Evolutionary conservation across 1,284 basidiomycete genomes (phyloP).

Genomic region (Pascua guehoae): DNA sequence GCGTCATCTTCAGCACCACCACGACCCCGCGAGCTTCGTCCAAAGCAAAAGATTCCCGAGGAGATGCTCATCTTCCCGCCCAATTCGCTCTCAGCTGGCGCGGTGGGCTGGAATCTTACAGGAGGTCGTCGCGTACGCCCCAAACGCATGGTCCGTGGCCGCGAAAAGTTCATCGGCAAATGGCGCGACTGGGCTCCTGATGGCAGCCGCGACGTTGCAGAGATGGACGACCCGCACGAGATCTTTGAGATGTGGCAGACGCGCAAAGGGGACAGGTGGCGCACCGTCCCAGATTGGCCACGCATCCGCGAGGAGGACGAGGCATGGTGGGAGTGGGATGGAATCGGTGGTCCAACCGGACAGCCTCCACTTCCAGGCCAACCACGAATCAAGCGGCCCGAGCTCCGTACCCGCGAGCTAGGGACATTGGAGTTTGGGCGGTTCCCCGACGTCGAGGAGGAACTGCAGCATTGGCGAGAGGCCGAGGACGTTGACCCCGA

Average conservation of each 20-base stretch:
- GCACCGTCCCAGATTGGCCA: conserved; percentile 38
- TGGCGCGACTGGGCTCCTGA: conserved; percentile 45
- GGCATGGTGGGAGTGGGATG: conserved; percentile 42
- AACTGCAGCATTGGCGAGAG: conserved; percentile 14
- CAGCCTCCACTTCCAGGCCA: conserved; percentile 28
- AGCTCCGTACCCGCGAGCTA: conserved; percentile 25
- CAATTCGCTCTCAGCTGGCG: conserved; percentile 33
- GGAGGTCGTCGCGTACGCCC: conserved; percentile 41
- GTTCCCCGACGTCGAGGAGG: conserved; percentile 31
- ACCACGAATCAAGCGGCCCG: conserved; percentile 14
- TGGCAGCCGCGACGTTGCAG: conserved; percentile 42
- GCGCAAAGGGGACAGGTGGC: conserved; percentile 2
- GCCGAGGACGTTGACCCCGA: not conserved
- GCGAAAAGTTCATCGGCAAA: conserved; percentile 45
- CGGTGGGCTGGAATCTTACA: conserved; percentile 46
- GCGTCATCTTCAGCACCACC: no score
- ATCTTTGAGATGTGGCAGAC: conserved; percentile 24
- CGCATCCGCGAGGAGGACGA: conserved; percentile 20
- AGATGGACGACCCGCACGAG: conserved; percentile 42
- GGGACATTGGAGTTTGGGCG: conserved; percentile 30
- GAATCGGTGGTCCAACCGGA: conserved; percentile 29
- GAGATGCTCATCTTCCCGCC: conserved; percentile 45
- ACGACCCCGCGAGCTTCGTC: conserved; percentile 15
- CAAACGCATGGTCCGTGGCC: conserved; percentile 39
- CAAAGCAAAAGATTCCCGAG: conserved; percentile 36